Evolutionary conservation across 148 eudicot genomes (phyloP).

Genomic region (Nyssa sinensis): DNA sequence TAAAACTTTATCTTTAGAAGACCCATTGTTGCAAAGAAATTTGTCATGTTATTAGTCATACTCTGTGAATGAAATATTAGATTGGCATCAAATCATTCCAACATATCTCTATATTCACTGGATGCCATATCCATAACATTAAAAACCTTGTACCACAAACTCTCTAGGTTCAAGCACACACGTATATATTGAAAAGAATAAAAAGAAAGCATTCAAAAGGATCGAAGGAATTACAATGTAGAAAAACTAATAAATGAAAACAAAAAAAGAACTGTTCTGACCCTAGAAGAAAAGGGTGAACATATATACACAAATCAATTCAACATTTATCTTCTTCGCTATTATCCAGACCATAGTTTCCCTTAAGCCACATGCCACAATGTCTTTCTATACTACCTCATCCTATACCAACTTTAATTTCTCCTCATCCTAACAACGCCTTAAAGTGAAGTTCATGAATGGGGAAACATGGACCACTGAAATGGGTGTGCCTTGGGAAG

Average conservation of each 20-base stretch:
- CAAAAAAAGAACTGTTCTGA: not conserved
- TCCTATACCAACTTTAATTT: not conserved
- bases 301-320: no score
- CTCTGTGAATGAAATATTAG: not conserved
- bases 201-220: not conserved
- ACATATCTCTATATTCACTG: no score
- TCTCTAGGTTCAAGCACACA: no score
- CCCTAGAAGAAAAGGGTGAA: not conserved
- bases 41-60: not conserved
- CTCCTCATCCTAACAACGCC: not conserved
- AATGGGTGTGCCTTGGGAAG: no score
- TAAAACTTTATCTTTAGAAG: not conserved
- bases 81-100: not conserved
- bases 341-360: not conserved
- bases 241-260: not conserved
- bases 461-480: no score
- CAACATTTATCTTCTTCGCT: not conserved
- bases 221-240: not conserved
- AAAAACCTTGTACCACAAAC: not conserved
- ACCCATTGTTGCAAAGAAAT: not conserved
- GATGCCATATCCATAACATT: not conserved
- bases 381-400: not conserved
- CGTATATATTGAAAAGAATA: no score
- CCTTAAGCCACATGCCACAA: not conserved
- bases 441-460: no score